Evolutionary conservation across 2,329 filamentous ascomycete genomes (phyloP), one percentile per base, ranked within the genome.

Genomic region (Fusarium nisikadoi): DNA sequence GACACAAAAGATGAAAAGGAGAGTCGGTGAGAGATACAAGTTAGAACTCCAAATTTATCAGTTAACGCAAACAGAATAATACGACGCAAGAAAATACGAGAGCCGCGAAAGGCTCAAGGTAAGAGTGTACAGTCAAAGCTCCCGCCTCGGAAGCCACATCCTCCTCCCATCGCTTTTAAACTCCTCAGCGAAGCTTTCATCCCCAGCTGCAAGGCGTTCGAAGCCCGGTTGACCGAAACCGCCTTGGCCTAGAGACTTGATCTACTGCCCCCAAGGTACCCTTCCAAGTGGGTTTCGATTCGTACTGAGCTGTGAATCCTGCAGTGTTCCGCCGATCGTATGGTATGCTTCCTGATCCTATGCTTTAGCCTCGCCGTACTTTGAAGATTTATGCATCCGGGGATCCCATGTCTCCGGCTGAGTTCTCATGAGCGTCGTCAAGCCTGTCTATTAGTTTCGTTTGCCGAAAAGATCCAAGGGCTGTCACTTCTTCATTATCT

Each of bases 51-150:
- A 47, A 73, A 61, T 59, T 74, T 74, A 68, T 66, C 60, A 72
- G 62, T 70, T 60, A 75, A 63, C 72, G 56, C 57, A 62, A 65
- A 47, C 50, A 67, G 72, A 63, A 74, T 64, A 65, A 64, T 68
- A 62, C 56, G 64, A 70, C 52, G 61, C 62, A 74, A 73, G 66
- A 73, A 73, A 74, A 76, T 64, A 70, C 58, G 59, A 65, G 69
- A 74, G 73, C 52, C 67, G 29, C 45, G 31, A 46, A 50, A 35
- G 64, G 64, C 71, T 54, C 71, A 58, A 76, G 68, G 60, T 69
- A 65, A 68, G 71, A 76, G 74, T 76, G 63, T 75, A 76, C 74
- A 76, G 64, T 74, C 72, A 71, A 70, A 68, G 65, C 53, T 52
- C 53, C 65, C 61, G 62, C 66, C 42, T 65, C 49, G 52, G 62